These are phyloP conservation scores for Escallonia rubra DNA, from an alignment of 129 eudicot species.

Conservation along the genomic window DNA sequence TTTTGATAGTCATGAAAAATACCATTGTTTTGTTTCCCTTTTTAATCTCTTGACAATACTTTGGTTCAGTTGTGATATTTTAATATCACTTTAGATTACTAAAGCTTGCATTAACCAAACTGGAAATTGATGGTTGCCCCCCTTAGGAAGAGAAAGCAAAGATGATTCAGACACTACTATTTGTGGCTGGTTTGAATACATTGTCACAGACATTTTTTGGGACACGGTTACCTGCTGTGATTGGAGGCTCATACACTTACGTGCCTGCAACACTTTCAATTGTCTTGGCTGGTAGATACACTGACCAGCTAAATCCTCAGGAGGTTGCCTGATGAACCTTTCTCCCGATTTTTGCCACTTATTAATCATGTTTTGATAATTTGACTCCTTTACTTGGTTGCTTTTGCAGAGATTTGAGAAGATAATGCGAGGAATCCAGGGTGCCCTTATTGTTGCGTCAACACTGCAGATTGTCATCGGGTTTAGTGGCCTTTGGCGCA, in stretches of 20 bases:
- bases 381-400: slow-evolving; percentile 10
- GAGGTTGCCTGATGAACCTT: slow-evolving; percentile 39
- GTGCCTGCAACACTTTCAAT: slow-evolving; percentile 84
- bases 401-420: slow-evolving; percentile 66
- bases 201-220: slow-evolving; percentile 68
- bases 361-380: not conserved
- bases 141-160: slow-evolving; percentile 79
- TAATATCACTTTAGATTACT: not conserved
- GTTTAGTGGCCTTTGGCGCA: slow-evolving; percentile 96
- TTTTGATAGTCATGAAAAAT: not conserved
- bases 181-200: slow-evolving; percentile 93
- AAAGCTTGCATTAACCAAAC: not conserved
- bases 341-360: not conserved
- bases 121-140: not conserved
- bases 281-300: slow-evolving; percentile 69
- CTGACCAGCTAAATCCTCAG: slow-evolving; percentile 54
- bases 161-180: slow-evolving; percentile 87
- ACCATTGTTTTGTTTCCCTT: not conserved
- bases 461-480: slow-evolving; percentile 86
- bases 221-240: slow-evolving; percentile 86
- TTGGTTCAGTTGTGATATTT: not conserved
- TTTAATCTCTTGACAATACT: not conserved
- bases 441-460: slow-evolving; percentile 90
- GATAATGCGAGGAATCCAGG: slow-evolving; percentile 88
- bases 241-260: slow-evolving; percentile 85